These are phyloP conservation scores for Pseudogymnoascus sp. DNA, from an alignment of 2,329 filamentous ascomycete genomes.

Conservation along the genomic window DNA sequence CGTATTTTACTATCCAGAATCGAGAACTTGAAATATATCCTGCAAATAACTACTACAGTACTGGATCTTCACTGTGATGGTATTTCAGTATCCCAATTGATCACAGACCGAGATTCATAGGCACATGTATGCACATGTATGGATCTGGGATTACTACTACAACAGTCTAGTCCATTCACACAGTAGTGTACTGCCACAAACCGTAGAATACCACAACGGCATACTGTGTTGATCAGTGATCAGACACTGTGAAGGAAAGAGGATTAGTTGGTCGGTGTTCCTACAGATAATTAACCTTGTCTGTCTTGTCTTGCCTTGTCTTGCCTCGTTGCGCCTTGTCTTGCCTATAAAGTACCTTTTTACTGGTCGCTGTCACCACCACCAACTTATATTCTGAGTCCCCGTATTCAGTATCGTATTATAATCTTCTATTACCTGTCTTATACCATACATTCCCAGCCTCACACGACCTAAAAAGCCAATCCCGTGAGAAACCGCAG, in stretches of 20 bases:
- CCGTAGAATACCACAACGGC: neutral
- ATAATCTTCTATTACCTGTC: neutral
- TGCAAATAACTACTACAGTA: neutral
- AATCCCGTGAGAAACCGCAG: neutral
- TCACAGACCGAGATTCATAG: neutral
- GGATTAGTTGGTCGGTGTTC: neutral
- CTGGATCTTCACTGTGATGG: neutral
- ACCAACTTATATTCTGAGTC: neutral
- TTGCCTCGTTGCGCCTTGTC: neutral
- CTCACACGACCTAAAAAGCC: neutral
- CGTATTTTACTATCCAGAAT: neutral
- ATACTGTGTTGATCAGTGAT: neutral
- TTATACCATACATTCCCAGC: neutral
- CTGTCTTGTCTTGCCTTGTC: neutral
- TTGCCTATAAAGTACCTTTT: neutral
- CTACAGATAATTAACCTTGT: neutral
- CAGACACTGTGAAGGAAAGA: neutral
- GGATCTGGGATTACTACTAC: neutral
- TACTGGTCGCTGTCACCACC: neutral
- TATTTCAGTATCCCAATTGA: neutral
- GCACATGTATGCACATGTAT: slow-evolving; percentile 5
- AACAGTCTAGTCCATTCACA: slow-evolving; percentile 1
- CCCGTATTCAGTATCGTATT: neutral
- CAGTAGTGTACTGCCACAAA: neutral
- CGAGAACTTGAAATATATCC: neutral